Base-by-base conservation (phyloP, 2,329 filamentous ascomycete species). In the Neofusicoccum umdonicola region DNA sequence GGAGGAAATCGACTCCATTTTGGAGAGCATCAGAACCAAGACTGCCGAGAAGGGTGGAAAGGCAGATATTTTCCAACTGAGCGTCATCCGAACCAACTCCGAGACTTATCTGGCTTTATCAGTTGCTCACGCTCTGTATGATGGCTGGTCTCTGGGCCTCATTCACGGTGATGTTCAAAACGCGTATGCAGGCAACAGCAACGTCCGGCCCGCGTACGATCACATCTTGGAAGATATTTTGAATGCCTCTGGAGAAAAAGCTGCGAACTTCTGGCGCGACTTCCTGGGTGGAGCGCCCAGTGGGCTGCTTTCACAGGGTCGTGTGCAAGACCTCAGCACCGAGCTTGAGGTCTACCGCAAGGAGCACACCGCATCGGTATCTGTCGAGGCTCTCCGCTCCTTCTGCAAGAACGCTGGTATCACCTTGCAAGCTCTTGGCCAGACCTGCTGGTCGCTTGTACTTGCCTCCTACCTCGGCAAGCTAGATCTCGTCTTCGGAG, bases 51-150 rank as follows among this genome's bases (percentile, higher is more conserved):
- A 54, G 3, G 44, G 61, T 22, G 31, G 56, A 1, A 57, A 64
- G n/a, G 66, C 3, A 69, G 70, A 44, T 69, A 76, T 27, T 58
- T 74, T 70, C 34, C 76, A 75, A 15, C 63, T 86, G 13, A 76
- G 75, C 3, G 58, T 82, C 3, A 68, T 81, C 19, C 67, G 73
- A 15, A 71, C 77, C 19, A 63, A 71, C 0, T 58, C 67, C 5
- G 72, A 76, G 15, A 72, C 62, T 3, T 84, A 83, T 64, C 70
- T 87, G n/a, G 65, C 86, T 4, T 74, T 97, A 1, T 93, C 92
- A 0, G 87, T 97, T 44, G 85, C 93, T 0, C 93, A 97, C 76
- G 92, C 93, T 1, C 82, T 97, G 19, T 97, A 97, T 69, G 93
- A 97, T 72, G 93, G 93, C 0, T 93, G 89, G 86, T 96, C 93